A percentile compares a stretch with the other conserved stretches of the same genome.
Evolutionary conservation across 2,329 filamentous ascomycete genomes (phyloP).

Genomic region (Thermochaetoides dissita): DNA sequence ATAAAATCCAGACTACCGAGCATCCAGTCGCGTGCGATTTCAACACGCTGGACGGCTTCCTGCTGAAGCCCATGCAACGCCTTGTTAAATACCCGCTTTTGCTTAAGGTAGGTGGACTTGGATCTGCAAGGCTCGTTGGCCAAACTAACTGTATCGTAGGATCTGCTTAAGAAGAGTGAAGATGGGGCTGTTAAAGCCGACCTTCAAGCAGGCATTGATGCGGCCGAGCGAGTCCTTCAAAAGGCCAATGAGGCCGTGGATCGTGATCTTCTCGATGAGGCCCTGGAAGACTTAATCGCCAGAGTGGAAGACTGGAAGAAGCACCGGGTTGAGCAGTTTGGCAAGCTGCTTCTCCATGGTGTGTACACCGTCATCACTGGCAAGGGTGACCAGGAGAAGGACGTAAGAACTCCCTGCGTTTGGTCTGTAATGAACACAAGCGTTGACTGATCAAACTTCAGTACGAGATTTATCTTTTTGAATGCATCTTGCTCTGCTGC

Average conservation of each 20-base stretch:
- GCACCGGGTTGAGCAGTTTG: conserved; percentile 81
- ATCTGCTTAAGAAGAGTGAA: conserved; percentile 74
- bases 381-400: conserved; percentile 74
- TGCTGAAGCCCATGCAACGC: conserved; percentile 92
- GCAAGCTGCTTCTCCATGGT: conserved; percentile 73
- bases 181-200: conserved; percentile 58
- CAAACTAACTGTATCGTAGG: conserved; percentile 36
- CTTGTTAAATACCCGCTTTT: conserved; percentile 88
- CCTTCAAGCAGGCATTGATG: conserved; percentile 61
- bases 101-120: conserved; percentile 46
- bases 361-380: conserved; percentile 84
- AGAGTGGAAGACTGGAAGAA: conserved; percentile 97
- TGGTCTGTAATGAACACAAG: too few species aligned
- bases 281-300: conserved; percentile 63
- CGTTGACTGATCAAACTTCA: conserved; percentile 22
- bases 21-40: conserved; percentile 74
- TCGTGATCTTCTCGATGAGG: conserved; percentile 70
- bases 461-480: conserved; percentile 97
- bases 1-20: conserved; percentile 65
- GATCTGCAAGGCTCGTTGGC: too few species aligned
- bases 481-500: conserved; percentile 89
- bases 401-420: conserved; percentile 39
- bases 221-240: conserved; percentile 66
- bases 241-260: conserved; percentile 87
- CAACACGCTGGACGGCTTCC: conserved; percentile 77